A percentile compares a stretch with the other conserved stretches of the same genome.
These are phyloP conservation scores for Colletotrichum sp. DNA, from an alignment of 2,329 filamentous ascomycete species.

Conservation along the genomic window DNA sequence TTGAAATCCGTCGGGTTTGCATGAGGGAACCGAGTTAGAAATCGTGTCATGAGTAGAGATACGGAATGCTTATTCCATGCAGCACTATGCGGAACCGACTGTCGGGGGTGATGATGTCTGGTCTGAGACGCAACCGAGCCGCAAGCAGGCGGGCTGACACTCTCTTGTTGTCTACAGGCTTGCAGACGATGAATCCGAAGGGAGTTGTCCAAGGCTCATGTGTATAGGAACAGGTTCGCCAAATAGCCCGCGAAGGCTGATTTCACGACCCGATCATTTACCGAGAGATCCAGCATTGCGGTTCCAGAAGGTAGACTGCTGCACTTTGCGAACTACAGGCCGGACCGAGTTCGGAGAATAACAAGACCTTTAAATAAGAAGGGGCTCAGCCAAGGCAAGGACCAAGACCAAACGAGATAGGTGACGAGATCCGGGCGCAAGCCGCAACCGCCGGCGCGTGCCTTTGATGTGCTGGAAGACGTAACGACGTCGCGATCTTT, in stretches of 20 bases:
- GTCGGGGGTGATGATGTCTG: neutral
- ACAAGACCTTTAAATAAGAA: neutral
- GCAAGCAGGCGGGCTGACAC: neutral
- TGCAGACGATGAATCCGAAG: neutral
- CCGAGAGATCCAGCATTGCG: neutral
- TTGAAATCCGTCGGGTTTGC: neutral
- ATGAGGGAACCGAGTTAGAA: neutral
- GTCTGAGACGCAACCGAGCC: neutral
- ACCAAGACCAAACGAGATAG: conserved; percentile 1
- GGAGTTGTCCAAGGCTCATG: neutral
- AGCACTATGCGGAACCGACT: neutral
- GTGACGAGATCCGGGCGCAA: conserved; percentile 10
- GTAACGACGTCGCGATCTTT: neutral
- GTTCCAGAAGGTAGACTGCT: neutral
- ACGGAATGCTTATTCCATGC: neutral
- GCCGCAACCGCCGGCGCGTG: neutral
- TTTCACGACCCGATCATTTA: neutral
- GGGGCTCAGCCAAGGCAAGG: neutral
- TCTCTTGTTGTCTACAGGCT: neutral
- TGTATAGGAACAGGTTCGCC: neutral
- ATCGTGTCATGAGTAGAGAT: neutral
- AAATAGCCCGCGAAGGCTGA: neutral
- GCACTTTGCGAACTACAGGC: neutral
- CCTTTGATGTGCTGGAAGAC: neutral
- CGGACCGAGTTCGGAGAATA: neutral